Evolutionary conservation across 306 rosid species (phyloP).

Genomic region (Datisca glomerata): DNA sequence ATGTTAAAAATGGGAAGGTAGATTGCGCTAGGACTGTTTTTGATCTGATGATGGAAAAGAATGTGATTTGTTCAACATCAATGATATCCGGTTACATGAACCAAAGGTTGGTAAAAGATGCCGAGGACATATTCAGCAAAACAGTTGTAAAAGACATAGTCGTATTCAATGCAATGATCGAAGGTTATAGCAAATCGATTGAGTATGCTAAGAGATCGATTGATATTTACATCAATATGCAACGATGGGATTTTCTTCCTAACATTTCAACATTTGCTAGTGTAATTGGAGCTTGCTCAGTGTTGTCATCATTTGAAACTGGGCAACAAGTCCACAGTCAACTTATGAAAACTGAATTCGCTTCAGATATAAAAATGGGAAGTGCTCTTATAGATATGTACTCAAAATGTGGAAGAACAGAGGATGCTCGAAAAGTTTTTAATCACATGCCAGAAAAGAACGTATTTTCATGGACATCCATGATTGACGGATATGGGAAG

Average conservation of each 20-base stretch:
- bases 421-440: conserved; percentile 53
- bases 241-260: conserved; percentile 48
- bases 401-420: conserved; percentile 67
- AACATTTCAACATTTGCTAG: conserved; percentile 85
- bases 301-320: conserved; percentile 49
- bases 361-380: conserved; percentile 43
- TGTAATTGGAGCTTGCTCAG: conserved; percentile 71
- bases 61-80: conserved; percentile 64
- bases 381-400: conserved; percentile 85
- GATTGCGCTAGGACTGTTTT: conserved; percentile 55
- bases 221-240: conserved; percentile 67
- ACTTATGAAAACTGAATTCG: conserved; percentile 51
- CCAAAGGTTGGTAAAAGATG: conserved; percentile 41
- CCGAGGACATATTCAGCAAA: conserved; percentile 50
- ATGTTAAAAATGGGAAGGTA: conserved; percentile 51
- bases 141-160: conserved; percentile 62
- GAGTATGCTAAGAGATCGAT: conserved; percentile 52
- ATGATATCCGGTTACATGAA: conserved; percentile 88
- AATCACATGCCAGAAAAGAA: conserved; percentile 55
- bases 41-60: conserved; percentile 54
- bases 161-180: conserved; percentile 86
- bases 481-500: conserved; percentile 94
- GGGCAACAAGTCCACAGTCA: conserved; percentile 72
- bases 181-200: conserved; percentile 69
- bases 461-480: conserved; percentile 89